These are phyloP conservation scores for Phylloporus arenicola DNA, from an alignment of 768 basidiomycete genomes.

Conservation along the genomic window DNA sequence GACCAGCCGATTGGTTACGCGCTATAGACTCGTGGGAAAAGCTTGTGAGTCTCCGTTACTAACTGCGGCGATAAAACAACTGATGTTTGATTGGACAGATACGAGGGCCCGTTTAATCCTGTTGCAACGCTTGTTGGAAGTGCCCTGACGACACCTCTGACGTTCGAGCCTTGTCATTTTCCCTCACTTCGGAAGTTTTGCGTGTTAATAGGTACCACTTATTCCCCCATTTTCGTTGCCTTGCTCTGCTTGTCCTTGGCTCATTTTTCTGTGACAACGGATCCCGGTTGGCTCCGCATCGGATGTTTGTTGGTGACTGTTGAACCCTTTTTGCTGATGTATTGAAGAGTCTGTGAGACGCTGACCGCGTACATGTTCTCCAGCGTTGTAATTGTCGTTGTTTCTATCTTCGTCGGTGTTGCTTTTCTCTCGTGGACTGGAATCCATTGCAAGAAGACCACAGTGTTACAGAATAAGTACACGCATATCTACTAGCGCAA, in stretches of 20 bases:
- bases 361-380: too few relatives aligned
- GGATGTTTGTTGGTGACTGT: not conserved
- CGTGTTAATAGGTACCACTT: constrained; percentile 4
- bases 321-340: not conserved
- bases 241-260: not conserved
- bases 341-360: not conserved
- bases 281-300: not conserved
- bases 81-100: constrained; percentile 2
- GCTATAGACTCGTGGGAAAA: not conserved
- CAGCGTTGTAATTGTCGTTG: not conserved
- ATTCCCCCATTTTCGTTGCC: not conserved
- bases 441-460: too few relatives aligned
- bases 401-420: not conserved
- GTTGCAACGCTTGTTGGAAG: not conserved
- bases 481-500: too few relatives aligned
- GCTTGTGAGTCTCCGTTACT: not conserved
- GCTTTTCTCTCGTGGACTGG: not conserved
- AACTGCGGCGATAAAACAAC: not conserved
- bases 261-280: not conserved
- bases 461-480: too few relatives aligned
- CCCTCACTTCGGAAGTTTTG: not conserved
- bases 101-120: not conserved
- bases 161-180: not conserved
- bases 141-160: not conserved
- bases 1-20: not conserved